Evolutionary conservation across 2,329 filamentous ascomycete species (phyloP), one percentile per base, ranked within the genome.

Genomic region (Sclerotinia trifoliorum): DNA sequence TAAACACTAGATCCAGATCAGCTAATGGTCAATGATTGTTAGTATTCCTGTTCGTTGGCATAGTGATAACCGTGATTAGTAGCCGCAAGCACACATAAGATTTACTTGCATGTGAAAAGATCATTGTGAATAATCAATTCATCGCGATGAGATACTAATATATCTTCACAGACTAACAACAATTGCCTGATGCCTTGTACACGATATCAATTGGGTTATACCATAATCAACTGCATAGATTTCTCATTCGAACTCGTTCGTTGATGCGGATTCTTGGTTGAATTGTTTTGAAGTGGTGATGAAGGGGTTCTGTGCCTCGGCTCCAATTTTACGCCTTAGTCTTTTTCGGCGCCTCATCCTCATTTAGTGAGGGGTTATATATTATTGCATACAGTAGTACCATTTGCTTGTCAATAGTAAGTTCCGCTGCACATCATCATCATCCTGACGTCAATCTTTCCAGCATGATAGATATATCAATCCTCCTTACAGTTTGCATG

Each of bases 1-100:
- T 66, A 66, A 51, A 66, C 29, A 60, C 42, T 17, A 52, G 44
- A 52, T 67, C 65, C 58, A 67, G 65, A 63, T 56, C 65, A 54
- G 13, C 35, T 54, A 42, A 44, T 67, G 39, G 19, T 46, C 17
- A 49, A 49, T 66, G 29, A n/a, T 60, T 60, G 64, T 11, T 15
- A 29, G 21, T 46, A 48, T 60, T 51, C 60, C n/a, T 13, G 15
- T 32, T 46, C 56, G 65, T 67, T 67, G 57, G 32, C 48, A 62
- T 55, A 63, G 65, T 35, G 56, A 66, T 35, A n/a, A 19, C 55
- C 65, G 64, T 29, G 42, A 51, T 63, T 51, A 51, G 29, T 39
- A 29, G 35, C 35, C 13, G 10, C 13, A 51, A 17, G 26, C 19
- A 49, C 8, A 11, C 19, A n/a, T 17, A 39, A 35, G 35, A 15